These are phyloP conservation scores for Globisporangium echinulatum DNA, from an alignment of 352 stramenopile genomes.

Conservation along the genomic window DNA sequence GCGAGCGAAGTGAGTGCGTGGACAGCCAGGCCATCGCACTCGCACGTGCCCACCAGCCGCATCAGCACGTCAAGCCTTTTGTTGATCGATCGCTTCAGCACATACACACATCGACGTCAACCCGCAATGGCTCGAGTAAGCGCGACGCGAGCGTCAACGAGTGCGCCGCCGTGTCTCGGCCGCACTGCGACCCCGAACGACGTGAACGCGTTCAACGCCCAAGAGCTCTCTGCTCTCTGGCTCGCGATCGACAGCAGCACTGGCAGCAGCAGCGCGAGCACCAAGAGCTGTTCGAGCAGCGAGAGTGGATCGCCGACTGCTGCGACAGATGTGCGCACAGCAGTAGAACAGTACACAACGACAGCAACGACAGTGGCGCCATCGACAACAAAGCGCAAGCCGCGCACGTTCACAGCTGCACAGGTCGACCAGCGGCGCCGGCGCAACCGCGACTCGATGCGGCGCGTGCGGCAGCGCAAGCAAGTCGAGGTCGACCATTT, in stretches of 20 bases:
- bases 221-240: slow-evolving; percentile 8
- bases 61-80: too few relatives aligned
- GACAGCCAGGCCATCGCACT: too few relatives aligned
- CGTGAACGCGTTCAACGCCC: slow-evolving; percentile 1
- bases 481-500: slow-evolving; percentile 8
- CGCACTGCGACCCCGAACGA: background rate
- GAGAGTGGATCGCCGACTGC: background rate
- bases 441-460: slow-evolving; percentile 30
- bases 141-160: background rate
- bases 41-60: too few relatives aligned
- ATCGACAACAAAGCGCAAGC: slow-evolving; percentile 2
- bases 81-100: too few relatives aligned
- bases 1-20: too few relatives aligned
- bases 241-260: slow-evolving; percentile 2
- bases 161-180: background rate
- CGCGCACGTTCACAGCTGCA: slow-evolving; percentile 5
- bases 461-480: slow-evolving; percentile 19
- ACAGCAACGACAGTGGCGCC: background rate
- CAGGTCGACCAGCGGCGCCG: slow-evolving; percentile 13
- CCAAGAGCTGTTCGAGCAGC: background rate
- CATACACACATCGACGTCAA: background rate
- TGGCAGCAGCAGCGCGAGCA: background rate
- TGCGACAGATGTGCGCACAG: background rate
- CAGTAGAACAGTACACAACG: background rate
- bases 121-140: background rate